Evolutionary conservation across 768 basidiomycete species (phyloP).

Genomic region (Mycena venus): DNA sequence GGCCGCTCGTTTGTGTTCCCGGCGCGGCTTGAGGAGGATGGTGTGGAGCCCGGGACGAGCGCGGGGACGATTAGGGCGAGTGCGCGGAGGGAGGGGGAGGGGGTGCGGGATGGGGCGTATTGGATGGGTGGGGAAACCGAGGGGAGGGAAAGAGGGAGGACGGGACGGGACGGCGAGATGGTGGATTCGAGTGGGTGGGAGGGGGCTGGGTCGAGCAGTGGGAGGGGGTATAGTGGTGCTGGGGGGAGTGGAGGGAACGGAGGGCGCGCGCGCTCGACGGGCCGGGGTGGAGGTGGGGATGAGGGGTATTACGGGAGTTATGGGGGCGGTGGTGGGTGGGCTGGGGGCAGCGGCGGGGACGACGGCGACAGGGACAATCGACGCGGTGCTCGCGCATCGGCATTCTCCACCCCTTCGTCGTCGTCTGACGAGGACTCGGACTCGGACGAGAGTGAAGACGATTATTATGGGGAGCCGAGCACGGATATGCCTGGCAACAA

Average conservation of each 20-base stretch:
- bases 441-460: constrained; percentile 13
- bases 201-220: constrained; percentile 40
- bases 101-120: constrained; percentile 14
- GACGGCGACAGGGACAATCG: constrained; percentile 53
- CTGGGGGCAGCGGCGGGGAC: constrained; percentile 41
- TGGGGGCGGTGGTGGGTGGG: constrained; percentile 32
- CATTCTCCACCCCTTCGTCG: constrained; percentile 47
- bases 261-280: constrained; percentile 32
- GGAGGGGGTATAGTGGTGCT: constrained; percentile 27
- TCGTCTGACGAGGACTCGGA: constrained; percentile 1
- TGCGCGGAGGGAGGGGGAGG: constrained; percentile 8
- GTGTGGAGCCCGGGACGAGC: constrained; percentile 60
- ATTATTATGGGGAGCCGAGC: constrained; percentile 43
- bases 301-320: constrained; percentile 38
- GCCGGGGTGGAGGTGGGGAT: constrained; percentile 27
- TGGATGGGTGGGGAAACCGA: constrained; percentile 1
- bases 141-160: constrained; percentile 9
- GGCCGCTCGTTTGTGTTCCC: constrained; percentile 22
- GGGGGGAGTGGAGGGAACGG: constrained; percentile 26
- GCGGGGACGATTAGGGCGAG: constrained; percentile 57
- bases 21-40: constrained; percentile 24
- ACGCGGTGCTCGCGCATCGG: constrained; percentile 41
- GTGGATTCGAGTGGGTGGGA: constrained; percentile 46
- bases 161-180: constrained; percentile 32
- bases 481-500: neutral